phyloP scores from a whole-genome alignment of 2,329 filamentous ascomycete species.

The Graphilbum sp. region DNA sequence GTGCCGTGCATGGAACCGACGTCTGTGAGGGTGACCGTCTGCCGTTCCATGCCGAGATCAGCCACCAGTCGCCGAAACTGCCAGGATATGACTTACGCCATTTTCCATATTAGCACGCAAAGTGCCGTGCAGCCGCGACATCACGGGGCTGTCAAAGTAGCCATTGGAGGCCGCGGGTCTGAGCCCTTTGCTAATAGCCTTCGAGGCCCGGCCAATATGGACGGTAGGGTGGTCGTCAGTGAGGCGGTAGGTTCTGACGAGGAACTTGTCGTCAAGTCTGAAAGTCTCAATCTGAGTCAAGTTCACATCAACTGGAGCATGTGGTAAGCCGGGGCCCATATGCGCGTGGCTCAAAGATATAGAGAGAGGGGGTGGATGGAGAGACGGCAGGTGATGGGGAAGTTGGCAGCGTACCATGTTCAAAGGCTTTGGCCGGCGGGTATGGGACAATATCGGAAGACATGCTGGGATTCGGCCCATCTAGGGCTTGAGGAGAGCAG shows the following conservation, averaged over 20 bases:
- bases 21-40: constrained; percentile 22
- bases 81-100: constrained; percentile 21
- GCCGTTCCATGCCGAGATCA: constrained; percentile 6
- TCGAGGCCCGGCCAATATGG: constrained; percentile 28
- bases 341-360: too few relatives aligned
- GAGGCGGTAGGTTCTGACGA: constrained; percentile 16
- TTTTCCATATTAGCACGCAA: constrained; percentile 25
- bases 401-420: too few relatives aligned
- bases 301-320: constrained; percentile 9
- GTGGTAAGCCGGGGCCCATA: too few relatives aligned
- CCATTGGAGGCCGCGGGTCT: constrained; percentile 30
- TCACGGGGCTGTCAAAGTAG: constrained; percentile 55
- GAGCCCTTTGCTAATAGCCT: constrained; percentile 25
- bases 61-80: neutral
- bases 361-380: too few relatives aligned
- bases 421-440: too few relatives aligned
- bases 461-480: too few relatives aligned
- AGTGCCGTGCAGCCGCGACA: constrained; percentile 52
- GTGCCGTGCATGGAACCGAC: constrained; percentile 36
- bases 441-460: too few relatives aligned
- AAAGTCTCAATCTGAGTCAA: constrained; percentile 6
- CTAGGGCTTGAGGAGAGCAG: too few relatives aligned
- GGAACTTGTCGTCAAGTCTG: constrained; percentile 5
- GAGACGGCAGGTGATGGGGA: too few relatives aligned
- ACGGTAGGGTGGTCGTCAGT: constrained; percentile 11